A percentile compares a stretch with the other conserved stretches of the same genome.
Conservation (phyloP, 2,329 filamentous ascomycete genomes). For the Aspergillus vadensis region DNA sequence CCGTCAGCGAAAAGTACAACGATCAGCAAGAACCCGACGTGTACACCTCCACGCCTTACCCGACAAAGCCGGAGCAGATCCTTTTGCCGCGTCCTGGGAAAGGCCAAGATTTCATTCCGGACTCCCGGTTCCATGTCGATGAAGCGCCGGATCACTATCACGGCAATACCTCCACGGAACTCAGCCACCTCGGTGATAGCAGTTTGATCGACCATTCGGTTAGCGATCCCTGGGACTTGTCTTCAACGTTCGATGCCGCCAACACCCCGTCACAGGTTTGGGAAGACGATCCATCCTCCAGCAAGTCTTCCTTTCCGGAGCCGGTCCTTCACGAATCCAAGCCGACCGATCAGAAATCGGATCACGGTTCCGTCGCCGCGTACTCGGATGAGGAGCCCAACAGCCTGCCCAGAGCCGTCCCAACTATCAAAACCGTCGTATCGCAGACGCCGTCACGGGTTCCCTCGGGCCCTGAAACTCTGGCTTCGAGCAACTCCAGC, state of each 20-base stretch:
- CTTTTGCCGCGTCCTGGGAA: conserved; percentile 45
- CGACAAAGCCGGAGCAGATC: conserved; percentile 51
- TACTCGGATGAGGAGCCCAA: conserved; percentile 40
- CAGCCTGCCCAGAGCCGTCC: conserved; percentile 33
- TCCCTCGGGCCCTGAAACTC: conserved; percentile 25
- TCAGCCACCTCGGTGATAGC: conserved; percentile 28
- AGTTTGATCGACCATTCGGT: conserved; percentile 32
- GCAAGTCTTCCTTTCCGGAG: conserved; percentile 39
- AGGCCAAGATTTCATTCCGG: conserved; percentile 37
- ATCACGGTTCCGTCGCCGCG: conserved; percentile 25
- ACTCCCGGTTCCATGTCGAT: conserved; percentile 36
- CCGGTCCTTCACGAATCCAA: conserved; percentile 28
- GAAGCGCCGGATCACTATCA: conserved; percentile 32
- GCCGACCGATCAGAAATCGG: conserved; percentile 21
- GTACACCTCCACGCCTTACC: conserved; percentile 48
- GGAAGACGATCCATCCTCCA: conserved; percentile 42
- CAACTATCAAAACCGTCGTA: conserved; percentile 42
- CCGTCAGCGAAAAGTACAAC: conserved; percentile 33
- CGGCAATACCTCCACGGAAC: conserved; percentile 32
- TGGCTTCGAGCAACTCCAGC: conserved; percentile 38
- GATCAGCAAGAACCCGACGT: conserved; percentile 40
- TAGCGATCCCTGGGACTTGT: conserved; percentile 39
- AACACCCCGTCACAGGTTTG: conserved; percentile 42
- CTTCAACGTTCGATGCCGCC: conserved; percentile 39
- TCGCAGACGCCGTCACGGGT: conserved; percentile 35